A percentile compares a stretch with the other conserved stretches of the same genome.
Evolutionary conservation across 2,329 filamentous ascomycete genomes (phyloP).

Genomic region (Pseudogymnoascus sp.): DNA sequence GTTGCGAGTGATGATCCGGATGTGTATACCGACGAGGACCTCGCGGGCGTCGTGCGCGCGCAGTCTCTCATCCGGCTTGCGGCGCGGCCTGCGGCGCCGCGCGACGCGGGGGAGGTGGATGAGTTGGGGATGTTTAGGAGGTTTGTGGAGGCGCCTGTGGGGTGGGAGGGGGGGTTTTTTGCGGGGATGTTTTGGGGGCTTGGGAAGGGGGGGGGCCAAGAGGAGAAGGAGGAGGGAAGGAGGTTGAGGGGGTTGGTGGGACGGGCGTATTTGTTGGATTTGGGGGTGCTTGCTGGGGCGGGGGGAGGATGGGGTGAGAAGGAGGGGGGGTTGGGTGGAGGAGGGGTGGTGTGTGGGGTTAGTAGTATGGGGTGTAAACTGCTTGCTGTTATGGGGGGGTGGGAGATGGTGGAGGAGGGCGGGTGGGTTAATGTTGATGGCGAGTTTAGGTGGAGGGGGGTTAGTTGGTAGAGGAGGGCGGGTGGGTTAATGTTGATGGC

Average conservation of each 20-base stretch:
- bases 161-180: conserved; percentile 87
- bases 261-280: conserved; percentile 72
- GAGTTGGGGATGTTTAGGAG: conserved; percentile 43
- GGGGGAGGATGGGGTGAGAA: conserved; percentile 58
- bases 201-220: conserved; percentile 34
- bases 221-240: conserved; percentile 9
- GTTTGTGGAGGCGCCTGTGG: conserved; percentile 67
- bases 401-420: conserved; percentile 56
- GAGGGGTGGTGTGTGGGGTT: conserved; percentile 68
- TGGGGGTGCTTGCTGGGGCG: conserved; percentile 61
- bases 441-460: conserved; percentile 49
- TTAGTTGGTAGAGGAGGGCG: conserved; percentile 35
- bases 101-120: conserved; percentile 25
- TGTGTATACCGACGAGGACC: conserved; percentile 58
- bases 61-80: conserved; percentile 72
- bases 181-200: conserved; percentile 73
- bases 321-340: no score
- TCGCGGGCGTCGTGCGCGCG: conserved; percentile 49
- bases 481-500: conserved; percentile 76
- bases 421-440: conserved; percentile 77
- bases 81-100: conserved; percentile 37
- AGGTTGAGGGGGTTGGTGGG: conserved; percentile 62
- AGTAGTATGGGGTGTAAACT: conserved; percentile 65
- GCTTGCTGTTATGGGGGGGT: conserved; percentile 79
- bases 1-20: conserved; percentile 76